A percentile compares a stretch with the other conserved stretches of the same genome.
Evolutionary conservation across 1,284 basidiomycete genomes (phyloP).

Genomic region (Cutaneotrichosporon cyanovorans): DNA sequence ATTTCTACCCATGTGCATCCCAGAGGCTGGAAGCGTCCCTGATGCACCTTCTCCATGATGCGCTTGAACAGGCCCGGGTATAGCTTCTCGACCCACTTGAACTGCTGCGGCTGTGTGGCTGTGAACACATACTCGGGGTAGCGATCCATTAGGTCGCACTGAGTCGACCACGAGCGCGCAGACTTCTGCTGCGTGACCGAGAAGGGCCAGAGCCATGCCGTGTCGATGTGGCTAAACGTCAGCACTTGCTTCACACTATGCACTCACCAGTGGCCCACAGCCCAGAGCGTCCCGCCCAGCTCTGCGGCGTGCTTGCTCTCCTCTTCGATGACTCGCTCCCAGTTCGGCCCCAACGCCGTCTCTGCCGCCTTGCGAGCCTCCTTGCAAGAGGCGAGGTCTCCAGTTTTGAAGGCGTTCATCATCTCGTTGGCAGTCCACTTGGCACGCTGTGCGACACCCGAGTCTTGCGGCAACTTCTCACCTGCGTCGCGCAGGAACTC

Average conservation of each 20-base stretch:
- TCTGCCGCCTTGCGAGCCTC: constrained; percentile 68
- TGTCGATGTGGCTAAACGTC: constrained; percentile 71
- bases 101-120: constrained; percentile 88
- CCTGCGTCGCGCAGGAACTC: constrained; percentile 65
- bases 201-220: constrained; percentile 87
- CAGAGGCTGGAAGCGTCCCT: constrained; percentile 62
- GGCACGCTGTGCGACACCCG: constrained; percentile 72
- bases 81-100: constrained; percentile 87
- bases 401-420: constrained; percentile 72
- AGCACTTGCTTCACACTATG: too few species aligned
- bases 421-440: constrained; percentile 83
- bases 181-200: constrained; percentile 95
- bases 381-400: constrained; percentile 54
- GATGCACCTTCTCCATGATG: constrained; percentile 66
- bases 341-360: constrained; percentile 71
- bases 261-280: constrained; percentile 42
- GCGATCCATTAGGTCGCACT: constrained; percentile 83
- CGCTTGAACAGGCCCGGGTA: constrained; percentile 81
- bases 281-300: constrained; percentile 40
- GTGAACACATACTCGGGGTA: constrained; percentile 93
- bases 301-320: constrained; percentile 37
- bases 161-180: constrained; percentile 86
- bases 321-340: constrained; percentile 51
- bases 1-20: constrained; percentile 59
- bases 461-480: constrained; percentile 70